Evolutionary conservation across 805 yeast genomes (phyloP), one percentile per base, ranked within the genome.

Genomic region (Myxozyma melibiosi): DNA sequence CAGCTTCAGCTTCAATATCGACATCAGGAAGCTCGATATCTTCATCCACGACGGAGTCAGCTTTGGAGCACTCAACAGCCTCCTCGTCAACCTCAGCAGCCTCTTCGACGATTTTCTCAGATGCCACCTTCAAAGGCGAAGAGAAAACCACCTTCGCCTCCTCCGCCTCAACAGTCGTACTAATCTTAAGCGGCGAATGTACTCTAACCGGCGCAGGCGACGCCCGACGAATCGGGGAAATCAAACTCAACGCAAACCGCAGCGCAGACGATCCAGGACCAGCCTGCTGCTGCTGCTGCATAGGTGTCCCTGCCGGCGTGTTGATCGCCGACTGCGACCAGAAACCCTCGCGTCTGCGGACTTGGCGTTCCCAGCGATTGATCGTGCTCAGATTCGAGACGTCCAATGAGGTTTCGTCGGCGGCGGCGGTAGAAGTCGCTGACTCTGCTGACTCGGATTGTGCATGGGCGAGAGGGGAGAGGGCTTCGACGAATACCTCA

Each of bases 331-430:
- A 52, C 2, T 20, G 20, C 3, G 55, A 28, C 61, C 61, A 56
- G 35, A 45, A 53, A 3, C 45, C 52, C 24, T 56, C 61, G 18
- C 28, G 50, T 37, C 38, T 27, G 9, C 61, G 46, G 27, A 45
- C 47, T 27, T 56, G 53, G 14, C 37, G 39, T 30, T 56, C 61
- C 61, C 61, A 56, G 20, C 46, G 43, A 35, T 39, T 53, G 25
- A 56, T 56, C n/a, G 18, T 41, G 46, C 22, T 52, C 61, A 6
- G 61, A 58, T 18, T n/a, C n/a, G n/a, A n/a, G n/a, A n/a, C n/a
- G n/a, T n/a, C n/a, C n/a, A n/a, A n/a, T 30, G 50, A 37, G 16
- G 31, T 25, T 13, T 44, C 55, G 13, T 20, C 22, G 11, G 22
- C 22, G 18, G 47, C 14, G 24, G 44, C 14, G 13, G 37, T 13